Base-by-base conservation (phyloP, 441 rosid species). In the Aquilaria agallochum region DNA sequence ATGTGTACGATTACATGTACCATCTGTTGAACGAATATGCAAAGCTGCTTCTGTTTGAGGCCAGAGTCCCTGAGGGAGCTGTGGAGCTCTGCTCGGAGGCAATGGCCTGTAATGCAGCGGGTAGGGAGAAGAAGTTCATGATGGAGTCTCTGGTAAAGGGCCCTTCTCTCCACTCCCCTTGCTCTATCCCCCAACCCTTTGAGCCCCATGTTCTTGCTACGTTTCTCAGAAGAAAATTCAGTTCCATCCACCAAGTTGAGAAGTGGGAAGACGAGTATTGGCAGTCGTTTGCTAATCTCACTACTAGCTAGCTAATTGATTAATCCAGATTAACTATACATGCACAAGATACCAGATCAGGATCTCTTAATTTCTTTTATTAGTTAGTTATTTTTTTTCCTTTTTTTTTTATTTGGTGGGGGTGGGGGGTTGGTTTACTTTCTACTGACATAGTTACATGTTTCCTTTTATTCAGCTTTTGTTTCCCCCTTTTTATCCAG, bases 1-100 rank as follows among this genome's bases (percentile, higher is more conserved):
- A 75, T 44, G 78, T 87, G 8, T 87, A 89, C 40, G 92, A 83
- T 58, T 89, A 89, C 78, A 92, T 89, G 92, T 84, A 74, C 55
- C 96, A 91, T 74, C 67, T 91, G 68, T 70, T 91, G 45, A 79
- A 74, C 36, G 87, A 85, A 74, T 91, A 88, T 56, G 90, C 82
- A 1, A 85, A 80, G 80, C 83, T 88, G 15, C 69, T 87, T 45
- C 78, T 68, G 61, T 91, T 70, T 53, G 61, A 83, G 72, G 85
- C 90, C 2, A 68, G 44, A 51, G 60, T 78, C 36, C 84, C 90
- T 0, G 53, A 71, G 12, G 77, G 77, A 44, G 87, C 78, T 1
- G 60, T 59, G 15, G 89, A 89, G 68, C 12, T 85, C 46, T 88
- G 96, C 63, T 69, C 85, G 5, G 94, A 88, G 72, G 36, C 65